Percentiles rank a stretch among this genome's conserved stretches.
These are phyloP conservation scores for Amphirosellinia nigrospora DNA, from an alignment of 495 filamentous ascomycete genomes.

Conservation along the genomic window DNA sequence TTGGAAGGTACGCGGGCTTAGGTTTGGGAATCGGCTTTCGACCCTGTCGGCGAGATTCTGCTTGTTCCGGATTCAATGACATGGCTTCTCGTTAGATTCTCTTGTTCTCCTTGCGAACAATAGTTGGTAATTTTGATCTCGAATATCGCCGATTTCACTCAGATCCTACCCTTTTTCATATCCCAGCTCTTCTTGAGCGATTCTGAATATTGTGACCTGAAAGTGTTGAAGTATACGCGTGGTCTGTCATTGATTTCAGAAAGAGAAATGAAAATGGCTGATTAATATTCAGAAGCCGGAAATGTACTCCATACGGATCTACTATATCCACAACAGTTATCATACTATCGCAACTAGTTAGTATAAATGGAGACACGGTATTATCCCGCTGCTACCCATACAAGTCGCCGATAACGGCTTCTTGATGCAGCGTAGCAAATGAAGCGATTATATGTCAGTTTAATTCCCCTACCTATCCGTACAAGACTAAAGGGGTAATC, in stretches of 20 bases:
- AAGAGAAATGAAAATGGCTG: neutral
- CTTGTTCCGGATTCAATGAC: slow-evolving; percentile 33
- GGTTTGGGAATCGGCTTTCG: slow-evolving; percentile 46
- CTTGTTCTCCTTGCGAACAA: neutral
- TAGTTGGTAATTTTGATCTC: neutral
- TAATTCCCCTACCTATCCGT: too few species aligned
- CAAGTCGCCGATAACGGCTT: slow-evolving; percentile 12
- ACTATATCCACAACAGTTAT: slow-evolving; percentile 5
- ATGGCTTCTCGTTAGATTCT: slow-evolving; percentile 14
- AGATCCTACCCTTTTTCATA: neutral
- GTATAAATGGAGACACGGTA: neutral
- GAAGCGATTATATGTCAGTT: neutral
- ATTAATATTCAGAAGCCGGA: slow-evolving; percentile 1
- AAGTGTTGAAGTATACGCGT: neutral
- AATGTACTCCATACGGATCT: neutral
- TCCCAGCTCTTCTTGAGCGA: neutral
- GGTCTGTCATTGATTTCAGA: neutral
- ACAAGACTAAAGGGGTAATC: too few species aligned
- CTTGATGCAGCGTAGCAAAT: neutral
- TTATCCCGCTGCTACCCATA: neutral
- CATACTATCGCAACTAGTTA: neutral
- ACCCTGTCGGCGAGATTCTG: slow-evolving; percentile 36
- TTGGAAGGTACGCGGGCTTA: slow-evolving; percentile 57
- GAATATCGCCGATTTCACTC: neutral
- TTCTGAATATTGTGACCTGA: neutral